phyloP scores from a whole-genome alignment of 192 early-diverging fungal species.

The Phlyctochytrium bullatum region DNA sequence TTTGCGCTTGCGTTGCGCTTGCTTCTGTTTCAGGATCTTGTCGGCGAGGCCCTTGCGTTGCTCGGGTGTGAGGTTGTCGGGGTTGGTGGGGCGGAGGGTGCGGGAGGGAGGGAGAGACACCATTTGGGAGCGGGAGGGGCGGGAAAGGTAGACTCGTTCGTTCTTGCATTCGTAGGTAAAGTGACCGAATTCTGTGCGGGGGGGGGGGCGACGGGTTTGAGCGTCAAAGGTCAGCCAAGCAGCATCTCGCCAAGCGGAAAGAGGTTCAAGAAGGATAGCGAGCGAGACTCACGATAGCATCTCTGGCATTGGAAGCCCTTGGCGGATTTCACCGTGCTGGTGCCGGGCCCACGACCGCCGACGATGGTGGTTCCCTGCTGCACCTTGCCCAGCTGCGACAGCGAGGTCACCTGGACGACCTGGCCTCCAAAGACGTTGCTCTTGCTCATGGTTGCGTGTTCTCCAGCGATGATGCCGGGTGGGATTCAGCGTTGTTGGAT shows the following conservation, averaged over 20 bases:
- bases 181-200: background rate
- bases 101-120: background rate
- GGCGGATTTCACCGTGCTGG: no score
- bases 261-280: background rate
- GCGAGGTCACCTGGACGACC: background rate
- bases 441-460: background rate
- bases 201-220: background rate
- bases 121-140: background rate
- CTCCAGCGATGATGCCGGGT: background rate
- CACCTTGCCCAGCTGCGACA: background rate
- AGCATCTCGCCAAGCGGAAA: background rate
- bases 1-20: background rate
- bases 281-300: background rate
- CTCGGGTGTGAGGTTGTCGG: no score
- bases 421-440: background rate
- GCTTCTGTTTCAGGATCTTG: background rate
- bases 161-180: background rate
- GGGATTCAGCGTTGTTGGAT: background rate
- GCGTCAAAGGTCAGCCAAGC: background rate
- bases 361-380: background rate
- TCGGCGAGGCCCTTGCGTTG: background rate
- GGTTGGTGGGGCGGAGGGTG: background rate
- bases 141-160: background rate
- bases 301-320: background rate
- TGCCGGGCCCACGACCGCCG: background rate